Percentiles rank a stretch among this genome's conserved stretches.
Evolutionary conservation across 2,329 filamentous ascomycete species (phyloP).

Genomic region (Aspergillus sp.): DNA sequence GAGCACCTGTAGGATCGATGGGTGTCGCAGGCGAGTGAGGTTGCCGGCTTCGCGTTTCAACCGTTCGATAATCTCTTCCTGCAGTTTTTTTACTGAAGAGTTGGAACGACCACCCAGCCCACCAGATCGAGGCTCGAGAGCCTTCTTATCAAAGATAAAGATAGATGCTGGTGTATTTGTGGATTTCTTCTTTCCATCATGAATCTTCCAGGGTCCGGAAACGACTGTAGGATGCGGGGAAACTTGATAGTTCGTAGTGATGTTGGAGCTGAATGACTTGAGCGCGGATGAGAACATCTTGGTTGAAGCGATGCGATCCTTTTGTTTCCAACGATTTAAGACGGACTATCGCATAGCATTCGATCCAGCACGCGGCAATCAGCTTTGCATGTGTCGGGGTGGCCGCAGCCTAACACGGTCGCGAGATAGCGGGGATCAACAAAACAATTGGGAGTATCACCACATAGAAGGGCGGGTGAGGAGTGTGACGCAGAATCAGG

Average conservation of each 20-base stretch:
- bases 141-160: slow-evolving; percentile 91
- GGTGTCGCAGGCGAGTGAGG: slow-evolving; percentile 83
- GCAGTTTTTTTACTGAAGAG: slow-evolving; percentile 68
- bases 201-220: slow-evolving; percentile 94
- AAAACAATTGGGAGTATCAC: slow-evolving; percentile 2
- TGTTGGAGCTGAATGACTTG: slow-evolving; percentile 93
- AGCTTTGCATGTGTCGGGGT: background rate
- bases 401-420: slow-evolving; percentile 5
- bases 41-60: slow-evolving; percentile 89
- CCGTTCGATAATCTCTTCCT: slow-evolving; percentile 88
- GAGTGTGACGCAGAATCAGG: background rate
- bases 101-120: slow-evolving; percentile 62
- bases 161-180: slow-evolving; percentile 86
- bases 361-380: background rate
- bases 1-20: slow-evolving; percentile 85
- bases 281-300: slow-evolving; percentile 88
- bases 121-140: slow-evolving; percentile 68
- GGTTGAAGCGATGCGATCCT: slow-evolving; percentile 25
- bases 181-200: slow-evolving; percentile 95
- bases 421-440: background rate
- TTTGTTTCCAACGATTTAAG: background rate
- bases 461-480: background rate
- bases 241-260: slow-evolving; percentile 86
- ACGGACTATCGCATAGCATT: slow-evolving; percentile 5
- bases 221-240: slow-evolving; percentile 72